These are phyloP conservation scores for Malbranchea cinnamomea DNA, from an alignment of 2,329 filamentous ascomycete genomes.

Conservation along the genomic window DNA sequence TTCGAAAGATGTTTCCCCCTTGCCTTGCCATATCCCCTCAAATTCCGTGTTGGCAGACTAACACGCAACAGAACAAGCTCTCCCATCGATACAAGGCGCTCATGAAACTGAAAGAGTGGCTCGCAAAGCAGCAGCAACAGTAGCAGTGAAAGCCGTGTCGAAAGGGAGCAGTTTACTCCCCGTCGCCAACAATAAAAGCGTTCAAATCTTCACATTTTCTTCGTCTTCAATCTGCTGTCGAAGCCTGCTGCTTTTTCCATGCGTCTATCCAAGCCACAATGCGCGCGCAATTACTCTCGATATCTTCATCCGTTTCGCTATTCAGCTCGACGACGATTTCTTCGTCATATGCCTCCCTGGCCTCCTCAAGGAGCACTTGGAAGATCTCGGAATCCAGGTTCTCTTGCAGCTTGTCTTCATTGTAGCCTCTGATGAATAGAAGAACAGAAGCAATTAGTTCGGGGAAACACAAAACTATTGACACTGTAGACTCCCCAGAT, in stretches of 20 bases:
- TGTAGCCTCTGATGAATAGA: conserved; percentile 54
- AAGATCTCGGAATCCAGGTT: conserved; percentile 97
- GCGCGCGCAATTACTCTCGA: conserved; percentile 76
- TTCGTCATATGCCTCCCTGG: conserved; percentile 68
- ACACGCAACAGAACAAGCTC: conserved; percentile 53
- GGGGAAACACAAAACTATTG: neutral
- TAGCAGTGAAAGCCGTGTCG: conserved; percentile 4
- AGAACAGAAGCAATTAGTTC: neutral
- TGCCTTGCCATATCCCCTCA: conserved; percentile 9
- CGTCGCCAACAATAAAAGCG: conserved; percentile 6
- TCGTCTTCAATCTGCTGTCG: conserved; percentile 16
- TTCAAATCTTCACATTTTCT: conserved; percentile 1
- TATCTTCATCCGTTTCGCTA: conserved; percentile 68
- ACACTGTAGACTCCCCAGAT: too few relatives aligned
- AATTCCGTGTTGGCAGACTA: conserved; percentile 1
- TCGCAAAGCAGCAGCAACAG: conserved; percentile 34
- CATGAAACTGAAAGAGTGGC: conserved; percentile 70
- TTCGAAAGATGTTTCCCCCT: conserved; percentile 36
- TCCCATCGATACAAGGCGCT: conserved; percentile 85
- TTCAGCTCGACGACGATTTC: conserved; percentile 78
- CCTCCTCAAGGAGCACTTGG: conserved; percentile 84
- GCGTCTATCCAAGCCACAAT: conserved; percentile 67
- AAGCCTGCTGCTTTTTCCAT: conserved; percentile 50
- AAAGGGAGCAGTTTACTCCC: neutral
- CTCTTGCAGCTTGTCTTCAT: conserved; percentile 78